Conservation (phyloP, 2,329 filamentous ascomycete species). For the Aureobasidium namibiae region DNA sequence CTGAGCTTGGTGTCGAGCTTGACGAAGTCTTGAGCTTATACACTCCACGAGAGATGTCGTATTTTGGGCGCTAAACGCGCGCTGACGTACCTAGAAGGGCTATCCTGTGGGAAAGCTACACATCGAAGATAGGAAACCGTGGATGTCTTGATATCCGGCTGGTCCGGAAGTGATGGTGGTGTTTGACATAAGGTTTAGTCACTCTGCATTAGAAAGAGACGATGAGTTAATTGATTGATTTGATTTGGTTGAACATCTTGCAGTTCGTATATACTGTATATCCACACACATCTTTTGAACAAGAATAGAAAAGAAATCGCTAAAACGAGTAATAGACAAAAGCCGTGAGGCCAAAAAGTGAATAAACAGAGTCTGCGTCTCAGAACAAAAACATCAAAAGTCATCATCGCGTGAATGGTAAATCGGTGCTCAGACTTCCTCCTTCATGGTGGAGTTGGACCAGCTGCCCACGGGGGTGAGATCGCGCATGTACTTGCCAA, state of each 20-base stretch:
- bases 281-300: not conserved
- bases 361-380: not conserved
- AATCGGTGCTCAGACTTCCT: not conserved
- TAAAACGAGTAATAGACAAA: not conserved
- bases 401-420: not conserved
- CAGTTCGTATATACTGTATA: not conserved
- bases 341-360: not conserved
- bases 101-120: not conserved
- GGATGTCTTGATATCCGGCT: not conserved
- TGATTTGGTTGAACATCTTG: not conserved
- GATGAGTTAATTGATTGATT: not conserved
- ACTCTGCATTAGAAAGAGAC: not conserved
- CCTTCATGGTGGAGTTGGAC: not conserved
- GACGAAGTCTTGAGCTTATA: not conserved
- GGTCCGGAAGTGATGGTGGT: not conserved
- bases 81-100: too few species aligned
- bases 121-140: not conserved
- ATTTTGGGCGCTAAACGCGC: not conserved
- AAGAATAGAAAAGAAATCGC: not conserved
- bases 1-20: not conserved
- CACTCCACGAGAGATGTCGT: not conserved
- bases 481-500: constrained; percentile 14
- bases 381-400: not conserved
- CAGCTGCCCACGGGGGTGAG: constrained; percentile 1
- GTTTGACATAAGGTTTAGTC: too few species aligned